Evolutionary conservation across 2,329 filamentous ascomycete species (phyloP), one percentile per base, ranked within the genome.

Genomic region (Elsinoe ampelina): DNA sequence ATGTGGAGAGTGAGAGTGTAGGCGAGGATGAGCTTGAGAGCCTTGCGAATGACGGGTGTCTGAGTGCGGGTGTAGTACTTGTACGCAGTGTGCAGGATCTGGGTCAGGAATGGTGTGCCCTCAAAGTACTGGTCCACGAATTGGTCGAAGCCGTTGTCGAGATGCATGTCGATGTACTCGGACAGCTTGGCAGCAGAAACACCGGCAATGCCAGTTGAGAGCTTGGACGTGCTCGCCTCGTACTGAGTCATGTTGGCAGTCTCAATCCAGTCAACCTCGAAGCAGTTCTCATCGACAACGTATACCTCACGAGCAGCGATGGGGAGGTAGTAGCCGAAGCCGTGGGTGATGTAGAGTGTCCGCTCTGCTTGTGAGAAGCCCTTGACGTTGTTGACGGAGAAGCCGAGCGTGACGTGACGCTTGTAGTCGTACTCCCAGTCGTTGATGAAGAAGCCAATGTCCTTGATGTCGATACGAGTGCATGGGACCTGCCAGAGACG

Each of bases 361-460:
- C 79, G 76, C 67, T 84, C 81, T 15, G 77, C 72, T 26, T 80
- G 75, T 13, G 81, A 82, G 71, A 84, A 85, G 32, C 91, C 91
- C 77, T 95, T 95, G 75, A 96, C 93, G 68, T 96, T 96, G 72
- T 87, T 91, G 50, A 95, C 86, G 1, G 90, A 95, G 69, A 96
- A 89, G 57, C 88, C 89, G 58, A 88, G 83, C 61, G 83, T 87
- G 64, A 93, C 42, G 69, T 96, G 91, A 64, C 90, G 86, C 74
- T 95, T 90, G 66, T 93, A 95, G 71, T 97, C 92, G 43, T 90
- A 91, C 75, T 92, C 95, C 91, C 91, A 97, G 72, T 96, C 92
- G 78, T 96, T 96, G 88, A 96, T 93, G 78, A 97, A 97, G 73
- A 95, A 95, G 42, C 84, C 88, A 66, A 97, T 95, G 67, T 97